Conservation (phyloP, 495 filamentous ascomycete genomes). For the Diplogelasinospora grovesii region DNA sequence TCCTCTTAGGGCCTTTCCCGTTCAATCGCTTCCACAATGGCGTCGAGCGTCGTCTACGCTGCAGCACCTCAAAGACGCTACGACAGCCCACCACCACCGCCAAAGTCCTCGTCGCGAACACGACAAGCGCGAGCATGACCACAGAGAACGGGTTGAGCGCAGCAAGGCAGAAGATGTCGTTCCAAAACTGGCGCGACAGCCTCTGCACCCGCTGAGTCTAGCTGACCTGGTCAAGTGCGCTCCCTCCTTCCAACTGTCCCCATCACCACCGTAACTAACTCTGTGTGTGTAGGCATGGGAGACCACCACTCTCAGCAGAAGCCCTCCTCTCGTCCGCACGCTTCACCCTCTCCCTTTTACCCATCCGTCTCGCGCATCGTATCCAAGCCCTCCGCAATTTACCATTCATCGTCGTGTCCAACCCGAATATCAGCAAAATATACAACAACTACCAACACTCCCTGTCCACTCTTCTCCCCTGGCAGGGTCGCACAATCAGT, state of each 20-base stretch:
- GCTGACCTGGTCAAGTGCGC: slow-evolving; percentile 79
- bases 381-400: slow-evolving; percentile 88
- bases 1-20: slow-evolving; percentile 24
- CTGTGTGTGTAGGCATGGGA: slow-evolving; percentile 87
- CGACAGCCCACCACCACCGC: slow-evolving; percentile 2
- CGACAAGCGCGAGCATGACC: slow-evolving; percentile 2
- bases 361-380: slow-evolving; percentile 87
- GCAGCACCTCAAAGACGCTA: slow-evolving; percentile 6
- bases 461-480: slow-evolving; percentile 79
- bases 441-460: slow-evolving; percentile 94
- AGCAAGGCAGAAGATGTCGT: slow-evolving; percentile 58
- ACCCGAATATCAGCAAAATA: slow-evolving; percentile 84
- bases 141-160: slow-evolving; percentile 4
- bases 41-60: slow-evolving; percentile 12
- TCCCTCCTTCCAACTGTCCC: not conserved
- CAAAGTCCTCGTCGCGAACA: slow-evolving; percentile 6
- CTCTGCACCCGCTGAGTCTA: slow-evolving; percentile 73
- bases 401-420: slow-evolving; percentile 95
- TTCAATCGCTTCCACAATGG: slow-evolving; percentile 3
- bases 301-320: slow-evolving; percentile 73
- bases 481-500: slow-evolving; percentile 66
- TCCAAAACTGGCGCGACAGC: slow-evolving; percentile 65
- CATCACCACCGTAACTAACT: not conserved
- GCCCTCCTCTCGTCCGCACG: slow-evolving; percentile 84
- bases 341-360: slow-evolving; percentile 88